Conservation (phyloP, 1,284 basidiomycete species). For the Apiotrichum siamense region DNA sequence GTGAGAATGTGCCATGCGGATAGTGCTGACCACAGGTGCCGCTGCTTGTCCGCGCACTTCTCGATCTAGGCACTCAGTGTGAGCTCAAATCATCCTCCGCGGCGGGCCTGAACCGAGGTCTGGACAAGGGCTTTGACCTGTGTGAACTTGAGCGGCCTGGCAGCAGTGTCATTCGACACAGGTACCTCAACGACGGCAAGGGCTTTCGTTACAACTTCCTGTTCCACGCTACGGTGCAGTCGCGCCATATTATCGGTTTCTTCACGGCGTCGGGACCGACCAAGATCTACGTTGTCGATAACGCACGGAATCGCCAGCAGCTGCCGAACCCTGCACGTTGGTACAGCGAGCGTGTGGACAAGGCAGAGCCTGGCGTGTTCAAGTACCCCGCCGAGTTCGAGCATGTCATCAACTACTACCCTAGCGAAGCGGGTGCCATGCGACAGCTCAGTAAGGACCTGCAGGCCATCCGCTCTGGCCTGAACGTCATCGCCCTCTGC, state of each 20-base stretch:
- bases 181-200: conserved; percentile 70
- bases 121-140: conserved; percentile 80
- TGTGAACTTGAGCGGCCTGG: conserved; percentile 66
- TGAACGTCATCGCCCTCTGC: conserved; percentile 69
- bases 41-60: conserved; percentile 70
- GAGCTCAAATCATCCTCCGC: conserved; percentile 58
- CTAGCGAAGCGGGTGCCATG: conserved; percentile 69
- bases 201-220: conserved; percentile 80
- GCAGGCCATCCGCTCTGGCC: conserved; percentile 54
- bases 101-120: conserved; percentile 74
- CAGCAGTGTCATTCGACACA: conserved; percentile 57
- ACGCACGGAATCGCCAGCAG: conserved; percentile 73
- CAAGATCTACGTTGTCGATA: conserved; percentile 85
- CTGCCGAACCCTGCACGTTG: conserved; percentile 69
- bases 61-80: conserved; percentile 81
- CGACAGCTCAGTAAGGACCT: conserved; percentile 87
- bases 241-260: conserved; percentile 83
- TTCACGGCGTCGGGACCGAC: conserved; percentile 70
- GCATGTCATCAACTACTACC: conserved; percentile 69
- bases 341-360: conserved; percentile 59
- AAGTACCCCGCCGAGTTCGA: conserved; percentile 66
- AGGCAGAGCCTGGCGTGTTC: conserved; percentile 52
- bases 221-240: conserved; percentile 76
- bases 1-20: conserved; percentile 36
- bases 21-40: conserved; percentile 59